phyloP scores from a whole-genome alignment of 495 filamentous ascomycete species.

The Xylaria bambusicola region DNA sequence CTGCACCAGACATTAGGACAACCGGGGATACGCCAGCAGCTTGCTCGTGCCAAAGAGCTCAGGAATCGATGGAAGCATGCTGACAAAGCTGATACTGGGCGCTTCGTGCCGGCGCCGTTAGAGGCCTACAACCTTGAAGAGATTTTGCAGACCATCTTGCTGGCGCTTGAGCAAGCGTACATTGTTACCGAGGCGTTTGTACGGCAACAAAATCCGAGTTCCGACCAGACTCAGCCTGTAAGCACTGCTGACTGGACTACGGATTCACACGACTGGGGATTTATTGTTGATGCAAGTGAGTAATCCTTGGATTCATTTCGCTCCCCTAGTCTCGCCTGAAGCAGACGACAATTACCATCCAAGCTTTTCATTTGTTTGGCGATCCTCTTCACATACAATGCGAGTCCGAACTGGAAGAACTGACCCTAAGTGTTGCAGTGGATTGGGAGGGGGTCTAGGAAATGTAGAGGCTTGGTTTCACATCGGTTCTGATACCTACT shows the following conservation, averaged over 20 bases:
- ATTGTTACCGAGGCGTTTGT: constrained; percentile 33
- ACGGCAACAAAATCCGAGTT: constrained; percentile 34
- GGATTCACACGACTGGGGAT: constrained; percentile 54
- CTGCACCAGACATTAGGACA: constrained; percentile 52
- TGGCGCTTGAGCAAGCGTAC: constrained; percentile 42
- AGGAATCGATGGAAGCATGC: constrained; percentile 70
- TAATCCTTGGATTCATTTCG: neutral
- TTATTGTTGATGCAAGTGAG: constrained; percentile 59
- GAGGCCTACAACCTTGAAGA: constrained; percentile 57
- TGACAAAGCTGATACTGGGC: constrained; percentile 37
- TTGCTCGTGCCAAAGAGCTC: constrained; percentile 63
- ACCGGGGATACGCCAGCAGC: constrained; percentile 47
- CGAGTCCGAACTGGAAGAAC: neutral
- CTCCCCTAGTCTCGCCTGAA: neutral
- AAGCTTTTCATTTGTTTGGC: no score
- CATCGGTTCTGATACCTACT: neutral
- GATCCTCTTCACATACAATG: no score
- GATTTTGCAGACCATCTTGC: constrained; percentile 50
- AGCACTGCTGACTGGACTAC: constrained; percentile 16
- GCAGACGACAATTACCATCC: no score
- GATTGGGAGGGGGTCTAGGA: constrained; percentile 60
- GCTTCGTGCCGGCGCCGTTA: constrained; percentile 41
- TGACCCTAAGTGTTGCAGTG: constrained; percentile 31
- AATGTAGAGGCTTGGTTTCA: neutral
- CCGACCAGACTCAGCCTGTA: constrained; percentile 3